Percentiles rank a stretch among this genome's conserved stretches.
These are phyloP conservation scores for Microbotryomycetes sp. DNA, from an alignment of 1,284 basidiomycete species.

Conservation along the genomic window DNA sequence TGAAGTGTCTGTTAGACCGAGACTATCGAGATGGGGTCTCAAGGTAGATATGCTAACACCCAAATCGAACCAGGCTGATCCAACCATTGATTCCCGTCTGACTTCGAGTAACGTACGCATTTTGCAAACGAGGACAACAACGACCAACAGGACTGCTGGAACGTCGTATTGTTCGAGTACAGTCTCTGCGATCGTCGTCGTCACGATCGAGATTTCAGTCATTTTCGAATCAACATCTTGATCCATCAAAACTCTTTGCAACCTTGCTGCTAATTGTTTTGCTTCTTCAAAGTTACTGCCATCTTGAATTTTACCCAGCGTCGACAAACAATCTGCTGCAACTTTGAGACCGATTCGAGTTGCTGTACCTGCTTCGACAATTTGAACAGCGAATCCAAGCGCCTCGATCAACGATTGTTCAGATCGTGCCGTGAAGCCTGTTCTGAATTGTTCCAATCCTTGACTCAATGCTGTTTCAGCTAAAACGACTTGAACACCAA, in stretches of 20 bases:
- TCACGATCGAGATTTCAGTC: conserved; percentile 22
- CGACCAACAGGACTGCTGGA: conserved; percentile 24
- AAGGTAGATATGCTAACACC: conserved; percentile 53
- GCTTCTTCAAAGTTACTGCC: conserved; percentile 12
- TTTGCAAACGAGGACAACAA: conserved; percentile 64
- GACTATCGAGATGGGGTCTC: conserved; percentile 48
- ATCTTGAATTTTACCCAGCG: conserved; percentile 34
- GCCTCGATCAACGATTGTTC: conserved; percentile 62
- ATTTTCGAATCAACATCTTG: conserved; percentile 40
- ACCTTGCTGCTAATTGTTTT: not conserved
- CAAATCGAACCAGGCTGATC: conserved; percentile 70
- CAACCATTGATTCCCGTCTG: conserved; percentile 53
- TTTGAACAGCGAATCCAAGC: conserved; percentile 5
- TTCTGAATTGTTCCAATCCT: conserved; percentile 58
- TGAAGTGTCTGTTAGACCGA: conserved; percentile 25
- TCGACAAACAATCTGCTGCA: conserved; percentile 66
- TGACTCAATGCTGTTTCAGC: conserved; percentile 67
- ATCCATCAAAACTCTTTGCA: conserved; percentile 16
- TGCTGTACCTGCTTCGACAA: conserved; percentile 23
- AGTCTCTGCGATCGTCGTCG: conserved; percentile 2
- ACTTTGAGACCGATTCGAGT: conserved; percentile 76
- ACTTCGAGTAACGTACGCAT: conserved; percentile 64
- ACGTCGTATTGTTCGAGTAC: conserved; percentile 1
- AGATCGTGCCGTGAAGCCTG: conserved; percentile 68
- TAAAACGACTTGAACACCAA: conserved; percentile 66